Evolutionary conservation across 345 rosid genomes (phyloP).

Genomic region (Stellera chamaejasme): DNA sequence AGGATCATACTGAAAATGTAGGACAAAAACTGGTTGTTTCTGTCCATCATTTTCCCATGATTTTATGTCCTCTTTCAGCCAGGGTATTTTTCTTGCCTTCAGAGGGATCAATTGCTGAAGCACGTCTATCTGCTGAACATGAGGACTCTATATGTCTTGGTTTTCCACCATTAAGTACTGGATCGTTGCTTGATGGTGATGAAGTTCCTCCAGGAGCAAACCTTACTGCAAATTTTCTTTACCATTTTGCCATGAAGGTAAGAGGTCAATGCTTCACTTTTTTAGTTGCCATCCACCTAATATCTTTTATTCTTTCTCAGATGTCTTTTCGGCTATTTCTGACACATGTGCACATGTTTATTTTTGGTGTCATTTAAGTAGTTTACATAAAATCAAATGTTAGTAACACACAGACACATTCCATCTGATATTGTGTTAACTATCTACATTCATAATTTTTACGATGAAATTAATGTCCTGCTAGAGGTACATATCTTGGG

Average conservation of each 20-base stretch:
- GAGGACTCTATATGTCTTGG: constrained; percentile 85
- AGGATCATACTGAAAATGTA: constrained; percentile 30
- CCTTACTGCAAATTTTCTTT: constrained; percentile 88
- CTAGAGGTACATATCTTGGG: too few relatives aligned
- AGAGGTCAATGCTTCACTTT: constrained; percentile 3
- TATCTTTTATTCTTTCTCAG: constrained; percentile 2
- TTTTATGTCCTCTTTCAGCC: constrained; percentile 80
- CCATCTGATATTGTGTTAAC: too few relatives aligned
- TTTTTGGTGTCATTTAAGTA: background rate
- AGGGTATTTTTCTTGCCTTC: constrained; percentile 90
- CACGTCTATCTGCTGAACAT: constrained; percentile 52
- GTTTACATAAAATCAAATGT: too few relatives aligned
- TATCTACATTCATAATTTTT: too few relatives aligned
- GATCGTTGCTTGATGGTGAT: constrained; percentile 52
- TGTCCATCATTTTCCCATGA: constrained; percentile 83
- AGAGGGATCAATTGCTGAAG: constrained; percentile 89
- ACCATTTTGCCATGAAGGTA: constrained; percentile 88
- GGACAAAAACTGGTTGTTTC: constrained; percentile 45
- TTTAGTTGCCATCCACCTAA: background rate
- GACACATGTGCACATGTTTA: background rate
- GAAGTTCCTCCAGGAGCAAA: constrained; percentile 81
- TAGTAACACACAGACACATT: too few relatives aligned
- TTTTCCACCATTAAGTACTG: constrained; percentile 71
- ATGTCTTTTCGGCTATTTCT: too few relatives aligned
- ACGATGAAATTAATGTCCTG: too few relatives aligned